A percentile compares a stretch with the other conserved stretches of the same genome.
Evolutionary conservation across 2,329 filamentous ascomycete species (phyloP).

Genomic region (Coniochaeta prunicola): DNA sequence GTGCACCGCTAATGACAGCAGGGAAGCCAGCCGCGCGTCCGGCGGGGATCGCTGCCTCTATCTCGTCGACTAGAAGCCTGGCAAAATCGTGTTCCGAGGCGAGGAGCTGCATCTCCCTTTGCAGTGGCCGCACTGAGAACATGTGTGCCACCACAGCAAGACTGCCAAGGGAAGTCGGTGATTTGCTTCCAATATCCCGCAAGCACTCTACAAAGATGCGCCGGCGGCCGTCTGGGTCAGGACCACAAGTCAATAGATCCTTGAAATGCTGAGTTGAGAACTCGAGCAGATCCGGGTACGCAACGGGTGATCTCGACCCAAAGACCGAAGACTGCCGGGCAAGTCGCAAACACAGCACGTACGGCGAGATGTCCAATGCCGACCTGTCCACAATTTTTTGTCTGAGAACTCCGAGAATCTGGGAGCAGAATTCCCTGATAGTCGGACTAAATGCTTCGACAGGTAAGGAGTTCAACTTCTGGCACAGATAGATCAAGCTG

Average conservation of each 20-base stretch:
- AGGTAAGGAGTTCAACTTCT: constrained; percentile 61
- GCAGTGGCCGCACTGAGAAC: constrained; percentile 32
- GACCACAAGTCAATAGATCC: constrained; percentile 50
- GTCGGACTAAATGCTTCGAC: constrained; percentile 53
- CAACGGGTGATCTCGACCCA: constrained; percentile 43
- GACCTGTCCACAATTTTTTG: neutral
- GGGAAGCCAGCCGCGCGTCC: constrained; percentile 33
- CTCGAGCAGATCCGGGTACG: constrained; percentile 54
- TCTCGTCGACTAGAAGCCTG: constrained; percentile 54
- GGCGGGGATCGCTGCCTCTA: constrained; percentile 45
- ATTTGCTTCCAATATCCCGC: constrained; percentile 57
- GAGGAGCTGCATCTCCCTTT: constrained; percentile 48
- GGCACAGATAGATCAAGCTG: constrained; percentile 57
- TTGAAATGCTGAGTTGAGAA: constrained; percentile 57
- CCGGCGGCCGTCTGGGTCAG: constrained; percentile 46
- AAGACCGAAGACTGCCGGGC: constrained; percentile 63
- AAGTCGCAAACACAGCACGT: constrained; percentile 54
- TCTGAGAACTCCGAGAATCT: constrained; percentile 40
- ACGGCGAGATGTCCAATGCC: constrained; percentile 18
- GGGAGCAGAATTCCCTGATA: constrained; percentile 56
- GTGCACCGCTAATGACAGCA: constrained; percentile 36
- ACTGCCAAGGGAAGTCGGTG: constrained; percentile 62
- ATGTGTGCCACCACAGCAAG: constrained; percentile 55
- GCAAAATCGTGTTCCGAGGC: constrained; percentile 55
- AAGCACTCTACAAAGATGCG: constrained; percentile 62